Evolutionary conservation across 148 eudicot species (phyloP).

Genomic region (Rhododendron mucronatum): DNA sequence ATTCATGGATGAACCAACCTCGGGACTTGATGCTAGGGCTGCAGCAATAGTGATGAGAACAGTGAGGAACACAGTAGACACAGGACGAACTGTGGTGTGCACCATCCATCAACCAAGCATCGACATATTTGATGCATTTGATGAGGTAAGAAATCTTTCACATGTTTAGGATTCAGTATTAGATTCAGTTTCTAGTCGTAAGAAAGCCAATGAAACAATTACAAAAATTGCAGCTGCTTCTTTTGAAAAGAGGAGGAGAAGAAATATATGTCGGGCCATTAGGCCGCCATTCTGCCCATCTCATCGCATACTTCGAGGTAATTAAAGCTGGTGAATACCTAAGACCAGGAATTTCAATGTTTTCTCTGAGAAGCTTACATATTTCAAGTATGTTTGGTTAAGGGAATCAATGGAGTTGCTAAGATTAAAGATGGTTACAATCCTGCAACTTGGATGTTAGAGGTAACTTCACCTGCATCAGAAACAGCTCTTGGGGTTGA

Average conservation of each 20-base stretch:
- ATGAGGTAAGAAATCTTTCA: constrained; percentile 35
- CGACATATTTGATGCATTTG: constrained; percentile 58
- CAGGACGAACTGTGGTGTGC: constrained; percentile 63
- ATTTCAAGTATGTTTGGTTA: background rate
- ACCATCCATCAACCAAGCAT: constrained; percentile 69
- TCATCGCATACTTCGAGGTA: constrained; percentile 56
- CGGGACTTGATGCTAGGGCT: constrained; percentile 65
- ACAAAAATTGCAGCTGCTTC: constrained; percentile 35
- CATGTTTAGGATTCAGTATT: background rate
- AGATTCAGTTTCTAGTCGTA: background rate
- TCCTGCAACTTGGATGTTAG: constrained; percentile 75
- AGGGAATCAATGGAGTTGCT: constrained; percentile 41
- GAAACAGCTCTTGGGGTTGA: constrained; percentile 36
- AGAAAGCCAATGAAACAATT: background rate
- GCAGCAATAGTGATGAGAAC: constrained; percentile 69
- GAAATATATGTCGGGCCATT: constrained; percentile 56
- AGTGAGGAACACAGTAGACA: constrained; percentile 59
- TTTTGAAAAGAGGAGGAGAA: constrained; percentile 55
- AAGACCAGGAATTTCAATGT: background rate
- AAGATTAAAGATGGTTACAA: constrained; percentile 53
- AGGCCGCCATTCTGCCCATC: constrained; percentile 32
- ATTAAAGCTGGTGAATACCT: background rate
- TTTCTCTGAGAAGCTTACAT: background rate
- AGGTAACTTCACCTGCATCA: constrained; percentile 37
- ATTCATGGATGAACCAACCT: constrained; percentile 69